A percentile compares a stretch with the other conserved stretches of the same genome.
Evolutionary conservation across 345 rosid species (phyloP).

Genomic region (Euphorbia peplus): DNA sequence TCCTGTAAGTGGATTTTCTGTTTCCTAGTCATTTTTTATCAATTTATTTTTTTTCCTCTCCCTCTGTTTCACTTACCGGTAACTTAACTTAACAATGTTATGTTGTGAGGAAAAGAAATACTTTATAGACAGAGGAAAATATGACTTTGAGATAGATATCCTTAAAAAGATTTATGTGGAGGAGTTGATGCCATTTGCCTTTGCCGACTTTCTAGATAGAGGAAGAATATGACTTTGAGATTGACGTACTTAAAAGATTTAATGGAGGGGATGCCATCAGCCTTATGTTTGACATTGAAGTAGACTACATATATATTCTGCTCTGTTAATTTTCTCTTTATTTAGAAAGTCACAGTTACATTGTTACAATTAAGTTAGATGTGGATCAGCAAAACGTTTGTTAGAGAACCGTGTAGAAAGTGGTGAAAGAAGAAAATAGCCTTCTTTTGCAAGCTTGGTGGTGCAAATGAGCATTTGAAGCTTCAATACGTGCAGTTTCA

Average conservation of each 20-base stretch:
- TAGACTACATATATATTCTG: not conserved
- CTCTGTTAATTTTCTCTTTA: not conserved
- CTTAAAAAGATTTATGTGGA: not conserved
- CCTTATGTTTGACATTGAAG: not conserved
- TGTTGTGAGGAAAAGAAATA: not conserved
- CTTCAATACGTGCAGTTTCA: not conserved
- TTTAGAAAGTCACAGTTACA: not conserved
- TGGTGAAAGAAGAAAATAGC: not conserved
- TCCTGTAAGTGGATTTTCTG: conserved; percentile 50
- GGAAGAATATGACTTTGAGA: not conserved
- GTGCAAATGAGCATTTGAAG: not conserved
- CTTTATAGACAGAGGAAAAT: not conserved
- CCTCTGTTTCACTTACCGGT: not conserved
- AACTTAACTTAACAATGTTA: not conserved
- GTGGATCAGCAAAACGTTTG: not conserved
- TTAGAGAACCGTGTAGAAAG: not conserved
- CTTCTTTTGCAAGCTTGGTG: not conserved
- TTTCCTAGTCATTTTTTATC: not conserved
- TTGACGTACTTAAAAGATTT: not conserved
- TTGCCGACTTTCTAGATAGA: not conserved
- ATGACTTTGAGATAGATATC: not conserved
- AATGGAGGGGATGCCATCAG: not conserved
- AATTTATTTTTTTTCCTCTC: not conserved
- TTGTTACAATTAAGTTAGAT: too few species aligned
- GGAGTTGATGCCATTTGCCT: not conserved